phyloP scores from a whole-genome alignment of 257 asterid genomes.

The Ligustrum vulgare region DNA sequence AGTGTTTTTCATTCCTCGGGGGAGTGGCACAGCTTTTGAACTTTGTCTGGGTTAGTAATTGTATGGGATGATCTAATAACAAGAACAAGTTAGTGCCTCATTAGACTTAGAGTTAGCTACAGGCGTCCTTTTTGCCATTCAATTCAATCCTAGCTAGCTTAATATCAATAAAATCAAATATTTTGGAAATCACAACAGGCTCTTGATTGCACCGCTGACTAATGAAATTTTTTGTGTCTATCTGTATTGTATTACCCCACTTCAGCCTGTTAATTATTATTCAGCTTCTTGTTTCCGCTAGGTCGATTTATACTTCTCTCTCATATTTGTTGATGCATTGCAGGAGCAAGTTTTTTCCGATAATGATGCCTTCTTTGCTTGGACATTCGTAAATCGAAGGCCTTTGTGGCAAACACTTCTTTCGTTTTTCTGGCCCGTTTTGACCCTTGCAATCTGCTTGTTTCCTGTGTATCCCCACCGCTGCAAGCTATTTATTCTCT shows the following conservation, averaged over 20 bases:
- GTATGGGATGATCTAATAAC: neutral
- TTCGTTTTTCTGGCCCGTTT: slow-evolving; percentile 96
- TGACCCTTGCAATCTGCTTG: slow-evolving; percentile 95
- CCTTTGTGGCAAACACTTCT: slow-evolving; percentile 99
- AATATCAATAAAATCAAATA: no score
- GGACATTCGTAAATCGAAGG: slow-evolving; percentile 90
- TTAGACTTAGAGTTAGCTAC: neutral
- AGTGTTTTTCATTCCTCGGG: neutral
- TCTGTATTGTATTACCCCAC: neutral
- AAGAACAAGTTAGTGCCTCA: neutral
- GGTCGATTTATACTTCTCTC: slow-evolving; percentile 18
- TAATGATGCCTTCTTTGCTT: slow-evolving; percentile 92
- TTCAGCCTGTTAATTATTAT: neutral
- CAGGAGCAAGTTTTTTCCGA: slow-evolving; percentile 96
- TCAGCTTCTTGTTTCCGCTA: neutral
- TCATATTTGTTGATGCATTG: slow-evolving; percentile 27
- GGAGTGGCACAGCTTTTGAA: neutral
- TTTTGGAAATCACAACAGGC: neutral
- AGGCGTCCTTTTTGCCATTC: neutral
- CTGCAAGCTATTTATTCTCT: slow-evolving; percentile 87
- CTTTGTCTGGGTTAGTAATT: neutral
- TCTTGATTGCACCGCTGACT: neutral
- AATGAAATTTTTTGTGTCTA: neutral
- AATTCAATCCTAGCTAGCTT: neutral
- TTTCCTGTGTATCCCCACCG: slow-evolving; percentile 97